Conservation (phyloP, 305 asterid species). For the Solanum hybrid region DNA sequence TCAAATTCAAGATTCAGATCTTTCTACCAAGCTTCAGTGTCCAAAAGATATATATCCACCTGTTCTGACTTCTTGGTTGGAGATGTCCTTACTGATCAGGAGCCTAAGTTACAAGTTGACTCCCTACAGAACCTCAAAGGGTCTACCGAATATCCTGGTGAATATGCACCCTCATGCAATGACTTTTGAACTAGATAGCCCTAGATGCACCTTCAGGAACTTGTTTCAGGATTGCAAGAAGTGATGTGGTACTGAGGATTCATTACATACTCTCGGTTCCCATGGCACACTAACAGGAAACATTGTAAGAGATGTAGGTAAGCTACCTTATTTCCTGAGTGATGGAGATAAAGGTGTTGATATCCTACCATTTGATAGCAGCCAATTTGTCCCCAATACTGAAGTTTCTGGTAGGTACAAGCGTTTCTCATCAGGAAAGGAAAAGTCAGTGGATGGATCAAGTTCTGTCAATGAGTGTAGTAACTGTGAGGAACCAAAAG, state of each 20-base stretch:
- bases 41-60: neutral
- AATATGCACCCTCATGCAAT: slow-evolving; percentile 9
- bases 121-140: slow-evolving; percentile 1
- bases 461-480: slow-evolving; percentile 1
- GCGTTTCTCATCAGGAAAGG: slow-evolving; percentile 15
- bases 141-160: slow-evolving; percentile 14
- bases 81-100: slow-evolving; percentile 10
- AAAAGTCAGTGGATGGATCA: slow-evolving; percentile 11
- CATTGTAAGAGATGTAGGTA: slow-evolving; percentile 4
- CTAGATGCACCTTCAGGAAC: neutral
- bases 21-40: slow-evolving; percentile 12
- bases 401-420: slow-evolving; percentile 14
- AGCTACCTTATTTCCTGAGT: neutral
- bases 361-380: neutral
- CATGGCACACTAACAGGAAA: neutral
- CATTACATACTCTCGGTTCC: slow-evolving; percentile 2
- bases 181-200: slow-evolving; percentile 8
- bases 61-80: slow-evolving; percentile 12
- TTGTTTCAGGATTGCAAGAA: slow-evolving; percentile 1
- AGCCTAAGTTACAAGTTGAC: slow-evolving; percentile 4
- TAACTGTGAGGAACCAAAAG: slow-evolving; percentile 4
- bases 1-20: neutral
- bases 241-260: neutral
- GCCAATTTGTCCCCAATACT: slow-evolving; percentile 7
- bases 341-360: neutral